Evolutionary conservation across 306 rosid genomes (phyloP).

Genomic region (Prunus persica): Prunus_persica_NCBIv2 NC_034012.1:1011501-1012000

Average conservation of each 20-base stretch:
- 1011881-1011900: conserved; percentile 14
- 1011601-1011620: conserved; percentile 29
- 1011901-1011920: not conserved
- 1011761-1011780: conserved; percentile 61
- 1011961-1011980: too few relatives aligned
- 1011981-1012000: too few relatives aligned
- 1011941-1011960: too few relatives aligned
- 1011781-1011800: not conserved
- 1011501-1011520: conserved; percentile 90
- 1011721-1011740: conserved; percentile 16
- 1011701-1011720: not conserved
- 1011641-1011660: conserved; percentile 27
- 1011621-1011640: not conserved
- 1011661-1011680: conserved; percentile 25
- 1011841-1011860: conserved; percentile 1
- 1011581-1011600: not conserved
- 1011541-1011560: conserved; percentile 24
- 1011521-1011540: conserved; percentile 27
- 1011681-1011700: conserved; percentile 47
- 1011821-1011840: conserved; percentile 15
- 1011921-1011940: too few relatives aligned
- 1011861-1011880: not conserved
- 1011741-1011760: conserved; percentile 81
- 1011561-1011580: conserved; percentile 14
- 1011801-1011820: conserved; percentile 19